Evolutionary conservation across 176 grass and related monocot genomes (phyloP).

Genomic region (Typha latifolia): DNA sequence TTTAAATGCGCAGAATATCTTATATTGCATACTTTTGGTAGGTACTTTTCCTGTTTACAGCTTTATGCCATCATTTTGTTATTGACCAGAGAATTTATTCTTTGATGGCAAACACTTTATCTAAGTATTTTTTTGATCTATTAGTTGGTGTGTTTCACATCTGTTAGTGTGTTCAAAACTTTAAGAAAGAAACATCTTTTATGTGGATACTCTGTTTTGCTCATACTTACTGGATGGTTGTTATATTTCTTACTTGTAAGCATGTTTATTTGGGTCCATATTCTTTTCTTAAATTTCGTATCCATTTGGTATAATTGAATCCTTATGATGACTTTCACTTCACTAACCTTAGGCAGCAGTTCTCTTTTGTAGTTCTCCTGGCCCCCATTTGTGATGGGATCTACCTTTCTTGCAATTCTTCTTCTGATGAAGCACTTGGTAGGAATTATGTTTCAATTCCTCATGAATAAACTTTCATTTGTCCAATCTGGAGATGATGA

Average conservation of each 20-base stretch:
- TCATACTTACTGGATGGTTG: not conserved
- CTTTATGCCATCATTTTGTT: too few relatives aligned
- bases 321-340: not conserved
- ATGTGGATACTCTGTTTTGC: not conserved
- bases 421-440: conserved; percentile 80
- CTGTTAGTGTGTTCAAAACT: too few relatives aligned
- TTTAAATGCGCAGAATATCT: too few relatives aligned
- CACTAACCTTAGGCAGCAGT: conserved; percentile 17
- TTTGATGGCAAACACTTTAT: too few relatives aligned
- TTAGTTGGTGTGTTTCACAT: too few relatives aligned
- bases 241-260: not conserved
- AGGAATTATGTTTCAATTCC: not conserved
- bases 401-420: conserved; percentile 62
- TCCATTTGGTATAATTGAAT: not conserved
- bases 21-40: too few relatives aligned
- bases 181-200: not conserved
- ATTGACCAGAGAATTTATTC: too few relatives aligned
- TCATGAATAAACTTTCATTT: not conserved
- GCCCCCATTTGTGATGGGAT: conserved; percentile 92
- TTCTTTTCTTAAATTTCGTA: not conserved
- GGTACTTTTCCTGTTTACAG: too few relatives aligned
- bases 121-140: too few relatives aligned
- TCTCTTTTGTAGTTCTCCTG: conserved; percentile 70
- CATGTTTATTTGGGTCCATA: not conserved
- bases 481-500: not conserved